Base-by-base conservation (phyloP, 2,329 filamentous ascomycete species). In the Fusarium staphyleae region DNA sequence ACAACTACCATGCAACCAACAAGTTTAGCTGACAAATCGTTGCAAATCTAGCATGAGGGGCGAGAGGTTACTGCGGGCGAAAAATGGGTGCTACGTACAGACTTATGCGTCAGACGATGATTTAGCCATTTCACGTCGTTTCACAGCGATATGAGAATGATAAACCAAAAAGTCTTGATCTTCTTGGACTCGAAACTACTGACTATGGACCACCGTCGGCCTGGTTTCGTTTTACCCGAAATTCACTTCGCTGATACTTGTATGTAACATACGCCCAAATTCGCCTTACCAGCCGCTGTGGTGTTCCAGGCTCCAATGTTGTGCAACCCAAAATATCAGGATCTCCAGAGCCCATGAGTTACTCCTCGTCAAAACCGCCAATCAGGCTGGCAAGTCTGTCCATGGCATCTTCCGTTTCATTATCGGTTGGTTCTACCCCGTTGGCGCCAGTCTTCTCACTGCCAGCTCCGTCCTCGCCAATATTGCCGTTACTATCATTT, bases 71-170 rank as follows among this genome's bases (percentile, higher is more conserved):
- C 77, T 2, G 80, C 82, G 34, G 92, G 92, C 9, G 91, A 96
- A 76, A 96, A 96, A 74, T 96, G 92, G 92, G 87, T 96, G 54
- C 82, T 96, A 54, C 80, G 92, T 61, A 96, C 89, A 58, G 93
- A 96, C 77, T 74, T 96, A 34, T 91, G 88, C 67, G 81, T 92
- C 12, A 79, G 73, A 60, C 77, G 81, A 57, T 86, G 60, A 71
- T 41, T 33, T 45, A 26, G 37, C 32, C 12, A 51, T 45, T 39
- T 46, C 39, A 30, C 28, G 39, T 39, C 46, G 28, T 34, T 36
- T 41, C 32, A 37, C 26, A 15, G 26, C 19, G 19, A 46, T 19
- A 24, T 51, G 26, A 15, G 47, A 35, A 41, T 57, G 47, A 28
- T 33, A 50, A 43, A 28, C 33, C 44, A 30, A 28, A 32, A 19